These are phyloP conservation scores for Teunomyces stri DNA, from an alignment of 805 yeast species.

Conservation along the genomic window DNA sequence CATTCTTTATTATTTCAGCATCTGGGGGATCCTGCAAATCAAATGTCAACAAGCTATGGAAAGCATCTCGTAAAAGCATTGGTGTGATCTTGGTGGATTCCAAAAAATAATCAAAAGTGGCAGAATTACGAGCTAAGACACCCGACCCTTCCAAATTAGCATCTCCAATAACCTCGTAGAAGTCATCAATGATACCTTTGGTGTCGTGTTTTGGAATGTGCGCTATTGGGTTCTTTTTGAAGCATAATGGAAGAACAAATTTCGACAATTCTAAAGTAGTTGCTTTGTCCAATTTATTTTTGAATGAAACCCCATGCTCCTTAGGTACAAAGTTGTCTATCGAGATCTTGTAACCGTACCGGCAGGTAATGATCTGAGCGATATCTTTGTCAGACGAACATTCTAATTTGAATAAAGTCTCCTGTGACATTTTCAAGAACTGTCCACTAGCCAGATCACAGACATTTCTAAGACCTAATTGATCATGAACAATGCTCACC, in stretches of 20 bases:
- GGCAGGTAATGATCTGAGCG: constrained; percentile 75
- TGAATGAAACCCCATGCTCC: constrained; percentile 54
- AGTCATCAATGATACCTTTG: constrained; percentile 66
- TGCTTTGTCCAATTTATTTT: constrained; percentile 23
- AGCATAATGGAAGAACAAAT: constrained; percentile 55
- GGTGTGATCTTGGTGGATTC: constrained; percentile 44
- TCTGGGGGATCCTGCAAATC: constrained; percentile 26
- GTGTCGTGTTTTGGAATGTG: constrained; percentile 65
- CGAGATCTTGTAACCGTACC: constrained; percentile 65
- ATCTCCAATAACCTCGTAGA: constrained; percentile 70
- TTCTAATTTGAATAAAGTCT: constrained; percentile 44
- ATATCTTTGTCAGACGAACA: constrained; percentile 59
- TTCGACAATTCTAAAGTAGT: constrained; percentile 39
- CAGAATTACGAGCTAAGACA: constrained; percentile 45
- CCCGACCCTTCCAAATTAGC: constrained; percentile 48
- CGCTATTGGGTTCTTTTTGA: constrained; percentile 57
- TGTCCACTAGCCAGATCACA: constrained; percentile 66
- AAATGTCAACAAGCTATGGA: constrained; percentile 45
- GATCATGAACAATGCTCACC: constrained; percentile 64
- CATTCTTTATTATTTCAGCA: constrained; percentile 40
- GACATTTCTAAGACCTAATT: constrained; percentile 64
- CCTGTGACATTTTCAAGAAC: constrained; percentile 61
- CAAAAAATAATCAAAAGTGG: constrained; percentile 45
- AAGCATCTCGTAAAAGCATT: constrained; percentile 45
- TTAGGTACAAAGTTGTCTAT: constrained; percentile 59